These are phyloP conservation scores for Ophiocordyceps camponoti-saundersi DNA, from an alignment of 2,329 filamentous ascomycete genomes.

Conservation along the genomic window DNA sequence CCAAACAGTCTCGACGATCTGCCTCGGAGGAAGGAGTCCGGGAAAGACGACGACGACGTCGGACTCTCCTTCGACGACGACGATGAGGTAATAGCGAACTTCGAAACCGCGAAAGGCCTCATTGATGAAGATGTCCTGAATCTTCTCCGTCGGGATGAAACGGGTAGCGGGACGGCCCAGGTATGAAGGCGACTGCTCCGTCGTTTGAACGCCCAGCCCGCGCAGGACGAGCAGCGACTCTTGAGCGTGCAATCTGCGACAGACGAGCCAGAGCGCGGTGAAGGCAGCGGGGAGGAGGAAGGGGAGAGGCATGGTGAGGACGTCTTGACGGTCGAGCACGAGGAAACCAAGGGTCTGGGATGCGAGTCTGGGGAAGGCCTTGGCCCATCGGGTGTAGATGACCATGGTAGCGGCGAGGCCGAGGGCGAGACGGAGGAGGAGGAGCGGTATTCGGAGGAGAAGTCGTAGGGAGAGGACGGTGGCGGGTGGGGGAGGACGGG, in stretches of 20 bases:
- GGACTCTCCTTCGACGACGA: conserved; percentile 78
- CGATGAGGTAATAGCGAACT: conserved; percentile 74
- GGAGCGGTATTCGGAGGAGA: conserved; percentile 8
- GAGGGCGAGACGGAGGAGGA: conserved; percentile 11
- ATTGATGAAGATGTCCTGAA: conserved; percentile 86
- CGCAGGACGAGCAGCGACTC: conserved; percentile 82
- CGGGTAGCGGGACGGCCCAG: conserved; percentile 31
- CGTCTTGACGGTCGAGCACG: neutral
- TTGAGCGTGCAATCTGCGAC: conserved; percentile 35
- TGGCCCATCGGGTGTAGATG: conserved; percentile 30
- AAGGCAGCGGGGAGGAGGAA: conserved; percentile 20
- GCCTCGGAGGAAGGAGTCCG: conserved; percentile 52
- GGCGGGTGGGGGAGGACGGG: conserved; percentile 35
- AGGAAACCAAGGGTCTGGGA: conserved; percentile 3
- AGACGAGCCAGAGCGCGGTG: conserved; percentile 23
- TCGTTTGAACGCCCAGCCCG: conserved; percentile 81
- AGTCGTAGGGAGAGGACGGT: conserved; percentile 27
- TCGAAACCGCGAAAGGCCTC: conserved; percentile 90
- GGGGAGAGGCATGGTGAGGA: conserved; percentile 17
- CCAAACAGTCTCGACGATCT: conserved; percentile 79
- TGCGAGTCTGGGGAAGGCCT: conserved; percentile 5
- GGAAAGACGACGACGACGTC: conserved; percentile 94
- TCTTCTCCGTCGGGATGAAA: conserved; percentile 76
- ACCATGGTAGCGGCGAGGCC: conserved; percentile 25
- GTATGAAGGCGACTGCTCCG: conserved; percentile 44